Conservation (phyloP, 2,329 filamentous ascomycete species). For the Aspergillus ustus region DNA sequence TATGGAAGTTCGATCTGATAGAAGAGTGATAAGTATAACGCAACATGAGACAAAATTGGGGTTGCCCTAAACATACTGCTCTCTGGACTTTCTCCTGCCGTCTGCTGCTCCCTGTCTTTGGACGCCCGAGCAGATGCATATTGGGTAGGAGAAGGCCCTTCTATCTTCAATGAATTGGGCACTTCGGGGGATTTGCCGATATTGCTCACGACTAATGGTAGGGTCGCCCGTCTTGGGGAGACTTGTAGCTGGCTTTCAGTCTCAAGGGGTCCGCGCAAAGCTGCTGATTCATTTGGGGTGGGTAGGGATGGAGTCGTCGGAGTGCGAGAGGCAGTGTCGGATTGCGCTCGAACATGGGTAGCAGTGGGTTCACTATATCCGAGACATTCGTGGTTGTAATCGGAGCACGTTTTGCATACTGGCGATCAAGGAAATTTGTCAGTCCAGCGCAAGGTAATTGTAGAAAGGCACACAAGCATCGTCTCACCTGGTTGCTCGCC, state of each 20-base stretch:
- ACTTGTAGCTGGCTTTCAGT: constrained; percentile 36
- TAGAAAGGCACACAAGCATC: background rate
- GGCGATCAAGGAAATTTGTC: constrained; percentile 10
- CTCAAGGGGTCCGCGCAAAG: constrained; percentile 22
- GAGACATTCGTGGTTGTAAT: constrained; percentile 71
- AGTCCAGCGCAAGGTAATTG: background rate
- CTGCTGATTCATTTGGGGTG: constrained; percentile 24
- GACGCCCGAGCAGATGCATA: constrained; percentile 23
- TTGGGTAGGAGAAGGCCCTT: constrained; percentile 23
- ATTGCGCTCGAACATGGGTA: constrained; percentile 38
- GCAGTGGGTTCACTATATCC: constrained; percentile 63
- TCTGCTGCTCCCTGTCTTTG: constrained; percentile 33
- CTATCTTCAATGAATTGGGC: constrained; percentile 22
- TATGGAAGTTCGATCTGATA: constrained; percentile 42
- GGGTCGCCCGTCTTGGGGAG: constrained; percentile 18
- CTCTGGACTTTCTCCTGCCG: constrained; percentile 37
- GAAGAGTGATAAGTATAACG: constrained; percentile 13
- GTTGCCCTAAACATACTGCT: constrained; percentile 38
- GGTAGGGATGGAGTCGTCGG: constrained; percentile 25
- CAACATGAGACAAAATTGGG: background rate
- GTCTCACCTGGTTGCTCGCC: constrained; percentile 66
- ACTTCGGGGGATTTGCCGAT: constrained; percentile 23
- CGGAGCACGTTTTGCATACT: constrained; percentile 72
- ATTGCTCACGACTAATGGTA: constrained; percentile 11
- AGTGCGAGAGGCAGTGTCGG: constrained; percentile 32